These are phyloP conservation scores for Leptographium galeiforme DNA, from an alignment of 2,329 filamentous ascomycete species.

Conservation along the genomic window DNA sequence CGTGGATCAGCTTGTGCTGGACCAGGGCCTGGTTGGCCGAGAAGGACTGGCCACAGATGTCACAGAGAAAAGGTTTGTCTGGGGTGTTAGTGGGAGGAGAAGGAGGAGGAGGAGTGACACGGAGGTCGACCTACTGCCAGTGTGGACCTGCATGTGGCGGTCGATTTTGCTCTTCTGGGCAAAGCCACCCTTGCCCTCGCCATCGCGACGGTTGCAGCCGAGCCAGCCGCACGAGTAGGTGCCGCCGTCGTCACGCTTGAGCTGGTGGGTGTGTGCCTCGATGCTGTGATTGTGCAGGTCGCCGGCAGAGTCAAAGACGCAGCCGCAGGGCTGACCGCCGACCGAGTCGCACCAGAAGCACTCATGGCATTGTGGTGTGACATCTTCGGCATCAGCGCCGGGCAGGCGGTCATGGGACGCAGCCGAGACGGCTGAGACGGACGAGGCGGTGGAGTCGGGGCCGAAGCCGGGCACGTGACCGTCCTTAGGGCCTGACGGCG, in stretches of 20 bases:
- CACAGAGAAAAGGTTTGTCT: conserved; percentile 48
- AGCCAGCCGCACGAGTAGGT: conserved; percentile 41
- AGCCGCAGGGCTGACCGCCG: conserved; percentile 13
- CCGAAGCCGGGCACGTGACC: conserved; percentile 1
- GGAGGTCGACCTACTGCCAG: conserved; percentile 37
- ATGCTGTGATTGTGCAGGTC: conserved; percentile 43
- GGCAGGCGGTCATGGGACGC: not conserved
- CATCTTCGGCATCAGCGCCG: not conserved
- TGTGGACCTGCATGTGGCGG: conserved; percentile 52
- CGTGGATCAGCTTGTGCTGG: conserved; percentile 55
- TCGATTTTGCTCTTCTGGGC: conserved; percentile 50
- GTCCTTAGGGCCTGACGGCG: not conserved
- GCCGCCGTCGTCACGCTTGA: conserved; percentile 30
- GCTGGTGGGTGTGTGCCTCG: conserved; percentile 30
- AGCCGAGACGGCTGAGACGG: not conserved
- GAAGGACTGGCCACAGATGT: conserved; percentile 41
- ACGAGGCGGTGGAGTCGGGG: not conserved
- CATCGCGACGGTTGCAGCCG: conserved; percentile 36
- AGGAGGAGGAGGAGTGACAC: not conserved
- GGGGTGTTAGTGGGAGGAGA: not conserved
- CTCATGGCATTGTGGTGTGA: not conserved
- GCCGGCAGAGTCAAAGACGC: conserved; percentile 28
- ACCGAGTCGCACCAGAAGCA: conserved; percentile 19
- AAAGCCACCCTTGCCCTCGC: conserved; percentile 31
- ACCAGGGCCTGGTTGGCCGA: conserved; percentile 55